These are phyloP conservation scores for Crepidotus variabilis DNA, from an alignment of 768 basidiomycete species.

Conservation along the genomic window DNA sequence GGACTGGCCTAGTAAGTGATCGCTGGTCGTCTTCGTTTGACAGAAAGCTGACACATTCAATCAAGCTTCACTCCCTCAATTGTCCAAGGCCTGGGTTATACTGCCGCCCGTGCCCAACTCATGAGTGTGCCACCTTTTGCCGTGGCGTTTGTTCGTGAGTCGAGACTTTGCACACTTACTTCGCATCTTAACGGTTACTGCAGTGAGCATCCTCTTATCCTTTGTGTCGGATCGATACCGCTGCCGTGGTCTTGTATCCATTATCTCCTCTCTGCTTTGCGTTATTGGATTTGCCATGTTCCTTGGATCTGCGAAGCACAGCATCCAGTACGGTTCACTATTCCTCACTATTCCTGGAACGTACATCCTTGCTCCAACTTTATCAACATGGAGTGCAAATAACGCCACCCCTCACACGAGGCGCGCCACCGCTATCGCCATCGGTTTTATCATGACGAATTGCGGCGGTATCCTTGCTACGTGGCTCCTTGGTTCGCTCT, in stretches of 20 bases:
- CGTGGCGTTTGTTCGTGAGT: constrained; percentile 43
- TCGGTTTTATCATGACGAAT: constrained; percentile 56
- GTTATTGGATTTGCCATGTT: constrained; percentile 55
- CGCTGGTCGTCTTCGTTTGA: background rate
- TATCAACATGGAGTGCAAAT: constrained; percentile 60
- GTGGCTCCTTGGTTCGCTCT: constrained; percentile 53
- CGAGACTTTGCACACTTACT: background rate
- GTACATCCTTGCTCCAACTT: constrained; percentile 49
- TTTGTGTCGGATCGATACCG: constrained; percentile 50
- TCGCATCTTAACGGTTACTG: background rate
- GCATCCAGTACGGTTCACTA: constrained; percentile 48
- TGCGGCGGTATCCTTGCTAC: constrained; percentile 58
- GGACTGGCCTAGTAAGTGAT: constrained; percentile 43
- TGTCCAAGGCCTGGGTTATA: constrained; percentile 57
- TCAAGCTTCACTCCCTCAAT: constrained; percentile 71
- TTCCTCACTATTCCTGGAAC: constrained; percentile 52
- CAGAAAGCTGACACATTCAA: background rate
- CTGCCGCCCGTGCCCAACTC: constrained; percentile 50
- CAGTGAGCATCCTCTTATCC: constrained; percentile 33
- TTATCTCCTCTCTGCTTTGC: constrained; percentile 39
- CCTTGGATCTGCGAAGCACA: constrained; percentile 35
- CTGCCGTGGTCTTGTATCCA: constrained; percentile 44
- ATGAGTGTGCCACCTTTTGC: constrained; percentile 62
- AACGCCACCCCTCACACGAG: constrained; percentile 54
- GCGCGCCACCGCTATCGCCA: constrained; percentile 55